phyloP scores from a whole-genome alignment of 2,329 filamentous ascomycete genomes.

The Colletotrichum sp. region DNA sequence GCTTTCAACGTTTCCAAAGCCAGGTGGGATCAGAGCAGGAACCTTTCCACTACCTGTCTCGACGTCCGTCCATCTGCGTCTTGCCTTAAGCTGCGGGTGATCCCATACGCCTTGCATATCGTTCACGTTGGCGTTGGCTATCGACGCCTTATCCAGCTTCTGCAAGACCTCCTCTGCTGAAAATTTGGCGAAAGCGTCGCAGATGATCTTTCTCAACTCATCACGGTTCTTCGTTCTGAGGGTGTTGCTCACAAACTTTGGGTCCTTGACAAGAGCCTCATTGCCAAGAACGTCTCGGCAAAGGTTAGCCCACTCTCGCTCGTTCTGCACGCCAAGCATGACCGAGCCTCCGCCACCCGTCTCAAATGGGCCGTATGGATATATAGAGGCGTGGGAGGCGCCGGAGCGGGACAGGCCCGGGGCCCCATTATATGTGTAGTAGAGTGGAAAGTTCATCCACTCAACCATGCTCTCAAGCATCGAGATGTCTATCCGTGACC shows the following conservation, averaged over 20 bases:
- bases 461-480: conserved; percentile 65
- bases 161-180: conserved; percentile 43
- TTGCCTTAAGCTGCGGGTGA: conserved; percentile 55
- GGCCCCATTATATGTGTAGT: conserved; percentile 55
- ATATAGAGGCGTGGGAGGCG: conserved; percentile 59
- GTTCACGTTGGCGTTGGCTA: conserved; percentile 61
- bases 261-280: conserved; percentile 44
- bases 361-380: conserved; percentile 61
- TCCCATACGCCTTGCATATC: conserved; percentile 60
- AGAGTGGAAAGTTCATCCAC: conserved; percentile 63
- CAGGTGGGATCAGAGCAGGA: conserved; percentile 55
- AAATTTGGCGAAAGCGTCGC: conserved; percentile 40
- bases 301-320: conserved; percentile 58
- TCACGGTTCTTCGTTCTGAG: conserved; percentile 50
- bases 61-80: conserved; percentile 56
- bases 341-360: conserved; percentile 52
- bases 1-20: conserved; percentile 29
- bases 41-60: conserved; percentile 50
- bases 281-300: conserved; percentile 50
- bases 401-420: conserved; percentile 48
- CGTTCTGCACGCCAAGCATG: conserved; percentile 63
- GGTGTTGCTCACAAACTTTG: conserved; percentile 52
- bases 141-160: conserved; percentile 50
- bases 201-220: conserved; percentile 50
- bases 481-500: conserved; percentile 57